Percentiles rank a stretch among this genome's conserved stretches.
Evolutionary conservation across 768 basidiomycete genomes (phyloP).

Genomic region (Tulasnella calospora): DNA sequence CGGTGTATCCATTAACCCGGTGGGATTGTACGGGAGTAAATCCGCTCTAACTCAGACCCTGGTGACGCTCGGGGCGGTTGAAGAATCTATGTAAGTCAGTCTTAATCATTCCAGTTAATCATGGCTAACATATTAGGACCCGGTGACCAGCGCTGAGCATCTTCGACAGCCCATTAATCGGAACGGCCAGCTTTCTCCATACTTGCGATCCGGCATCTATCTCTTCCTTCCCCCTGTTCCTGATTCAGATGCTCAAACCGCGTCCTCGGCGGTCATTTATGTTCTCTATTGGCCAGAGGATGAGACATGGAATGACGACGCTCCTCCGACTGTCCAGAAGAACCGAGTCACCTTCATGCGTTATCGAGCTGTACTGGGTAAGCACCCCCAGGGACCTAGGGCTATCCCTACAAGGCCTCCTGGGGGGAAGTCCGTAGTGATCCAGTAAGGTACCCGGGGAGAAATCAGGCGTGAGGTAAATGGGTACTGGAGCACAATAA

Average conservation of each 20-base stretch:
- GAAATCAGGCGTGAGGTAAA: too few species aligned
- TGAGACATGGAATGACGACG: constrained; percentile 53
- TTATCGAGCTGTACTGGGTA: constrained; percentile 42
- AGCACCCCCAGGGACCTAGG: too few species aligned
- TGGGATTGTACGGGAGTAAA: constrained; percentile 57
- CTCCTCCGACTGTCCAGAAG: constrained; percentile 42
- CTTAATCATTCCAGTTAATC: neutral
- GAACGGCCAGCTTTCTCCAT: neutral
- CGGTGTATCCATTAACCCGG: constrained; percentile 43
- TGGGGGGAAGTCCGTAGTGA: too few species aligned
- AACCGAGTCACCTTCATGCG: constrained; percentile 61
- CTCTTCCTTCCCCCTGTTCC: neutral
- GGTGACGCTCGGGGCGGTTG: constrained; percentile 33
- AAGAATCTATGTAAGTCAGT: constrained; percentile 41
- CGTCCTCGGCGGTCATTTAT: constrained; percentile 32
- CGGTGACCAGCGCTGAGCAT: neutral
- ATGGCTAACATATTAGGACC: too few species aligned
- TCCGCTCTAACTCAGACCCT: constrained; percentile 31
- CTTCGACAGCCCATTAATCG: neutral
- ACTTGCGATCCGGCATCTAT: constrained; percentile 24
- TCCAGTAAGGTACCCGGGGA: too few species aligned
- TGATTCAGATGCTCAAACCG: neutral
- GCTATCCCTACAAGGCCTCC: too few species aligned
- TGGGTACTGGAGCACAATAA: too few species aligned
- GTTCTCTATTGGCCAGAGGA: constrained; percentile 61